Conservation (phyloP, 495 filamentous ascomycete species). For the Platismatia glauca region DNA sequence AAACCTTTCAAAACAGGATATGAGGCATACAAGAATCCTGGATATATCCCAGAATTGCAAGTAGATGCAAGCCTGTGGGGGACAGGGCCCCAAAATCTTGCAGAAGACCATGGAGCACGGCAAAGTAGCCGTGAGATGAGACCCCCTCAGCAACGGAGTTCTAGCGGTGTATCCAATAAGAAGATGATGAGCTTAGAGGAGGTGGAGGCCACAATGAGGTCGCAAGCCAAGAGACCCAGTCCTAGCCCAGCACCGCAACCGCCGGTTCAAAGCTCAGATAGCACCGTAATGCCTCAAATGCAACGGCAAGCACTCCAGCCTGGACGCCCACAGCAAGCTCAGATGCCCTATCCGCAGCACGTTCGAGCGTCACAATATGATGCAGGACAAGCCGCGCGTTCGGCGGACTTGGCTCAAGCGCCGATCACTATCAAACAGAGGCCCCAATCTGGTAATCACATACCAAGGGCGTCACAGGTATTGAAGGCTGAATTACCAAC, state of each 20-base stretch:
- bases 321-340: background rate
- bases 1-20: slow-evolving; percentile 69
- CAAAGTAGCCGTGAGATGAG: slow-evolving; percentile 19
- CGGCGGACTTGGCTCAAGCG: background rate
- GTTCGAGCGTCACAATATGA: background rate
- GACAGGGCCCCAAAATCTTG: slow-evolving; percentile 52
- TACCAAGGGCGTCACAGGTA: slow-evolving; percentile 11
- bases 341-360: slow-evolving; percentile 1
- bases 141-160: slow-evolving; percentile 20
- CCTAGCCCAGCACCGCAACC: slow-evolving; percentile 27
- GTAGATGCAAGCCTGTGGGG: slow-evolving; percentile 93
- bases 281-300: slow-evolving; percentile 8
- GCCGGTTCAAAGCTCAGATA: slow-evolving; percentile 25
- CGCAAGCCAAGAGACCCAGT: slow-evolving; percentile 48
- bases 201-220: slow-evolving; percentile 87
- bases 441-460: slow-evolving; percentile 11
- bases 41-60: slow-evolving; percentile 74
- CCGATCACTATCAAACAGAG: slow-evolving; percentile 11
- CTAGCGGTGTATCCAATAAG: slow-evolving; percentile 36
- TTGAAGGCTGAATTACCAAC: slow-evolving; percentile 36
- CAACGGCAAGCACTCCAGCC: slow-evolving; percentile 21
- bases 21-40: slow-evolving; percentile 73
- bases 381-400: background rate
- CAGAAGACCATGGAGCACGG: slow-evolving; percentile 27
- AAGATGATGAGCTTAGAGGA: slow-evolving; percentile 96